Conservation (phyloP, 768 basidiomycete genomes). For the Kwoniella dejecticola region DNA sequence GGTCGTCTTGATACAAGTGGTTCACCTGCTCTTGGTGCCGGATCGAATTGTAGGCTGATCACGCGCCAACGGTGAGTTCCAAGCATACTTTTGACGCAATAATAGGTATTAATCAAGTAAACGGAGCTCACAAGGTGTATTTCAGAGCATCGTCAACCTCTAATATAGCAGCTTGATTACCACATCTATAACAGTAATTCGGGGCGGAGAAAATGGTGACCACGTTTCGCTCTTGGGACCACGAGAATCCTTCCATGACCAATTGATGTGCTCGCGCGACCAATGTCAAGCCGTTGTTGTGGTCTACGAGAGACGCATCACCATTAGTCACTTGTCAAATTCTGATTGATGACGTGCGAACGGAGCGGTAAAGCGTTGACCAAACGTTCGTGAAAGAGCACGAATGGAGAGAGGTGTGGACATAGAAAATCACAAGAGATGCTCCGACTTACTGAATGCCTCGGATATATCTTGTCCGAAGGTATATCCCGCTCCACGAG, state of each 20-base stretch:
- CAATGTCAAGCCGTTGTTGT: constrained; percentile 95
- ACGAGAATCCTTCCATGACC: constrained; percentile 64
- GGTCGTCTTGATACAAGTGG: constrained; percentile 76
- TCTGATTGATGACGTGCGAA: no score
- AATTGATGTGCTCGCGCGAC: constrained; percentile 96
- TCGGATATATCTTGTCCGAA: constrained; percentile 99
- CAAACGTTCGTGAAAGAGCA: no score
- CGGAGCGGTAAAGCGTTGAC: no score
- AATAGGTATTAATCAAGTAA: no score
- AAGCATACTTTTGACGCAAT: no score
- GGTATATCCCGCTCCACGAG: constrained; percentile 97
- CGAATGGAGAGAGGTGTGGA: no score
- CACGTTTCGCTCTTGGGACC: constrained; percentile 98
- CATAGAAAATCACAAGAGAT: no score
- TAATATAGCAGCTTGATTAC: constrained; percentile 99
- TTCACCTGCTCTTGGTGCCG: constrained; percentile 96
- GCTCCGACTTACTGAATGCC: constrained; percentile 68
- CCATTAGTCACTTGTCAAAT: background rate
- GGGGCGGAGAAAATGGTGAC: constrained; percentile 99
- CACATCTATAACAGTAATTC: constrained; percentile 99
- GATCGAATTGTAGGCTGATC: constrained; percentile 96
- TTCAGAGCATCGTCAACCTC: constrained; percentile 78
- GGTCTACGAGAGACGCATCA: constrained; percentile 60
- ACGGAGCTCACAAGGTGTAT: constrained; percentile 60
- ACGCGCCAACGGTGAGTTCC: background rate